Evolutionary conservation across 2,329 filamentous ascomycete genomes (phyloP).

Genomic region (Sclerotinia subarctica): DNA sequence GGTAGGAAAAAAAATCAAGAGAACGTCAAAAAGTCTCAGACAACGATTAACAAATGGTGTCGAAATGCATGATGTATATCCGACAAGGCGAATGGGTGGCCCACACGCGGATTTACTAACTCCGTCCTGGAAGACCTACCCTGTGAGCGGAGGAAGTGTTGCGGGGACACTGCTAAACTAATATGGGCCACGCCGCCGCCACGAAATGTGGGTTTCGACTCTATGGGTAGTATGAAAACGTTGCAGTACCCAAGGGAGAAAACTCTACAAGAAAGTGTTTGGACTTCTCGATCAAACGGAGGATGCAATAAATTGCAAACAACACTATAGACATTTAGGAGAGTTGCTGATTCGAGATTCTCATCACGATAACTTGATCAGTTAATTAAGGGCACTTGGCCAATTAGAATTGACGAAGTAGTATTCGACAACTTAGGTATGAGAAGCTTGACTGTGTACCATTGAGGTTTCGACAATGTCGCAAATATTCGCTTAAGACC

Average conservation of each 20-base stretch:
- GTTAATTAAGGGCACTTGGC: conserved; percentile 9
- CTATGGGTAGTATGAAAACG: conserved; percentile 14
- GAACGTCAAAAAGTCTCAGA: conserved; percentile 27
- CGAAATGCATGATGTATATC: conserved; percentile 37
- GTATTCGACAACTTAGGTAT: conserved; percentile 20
- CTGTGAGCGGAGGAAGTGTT: conserved; percentile 11
- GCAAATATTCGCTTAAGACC: conserved; percentile 35
- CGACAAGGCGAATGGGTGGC: conserved; percentile 24
- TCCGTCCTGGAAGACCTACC: conserved; percentile 26
- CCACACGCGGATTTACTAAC: conserved; percentile 32
- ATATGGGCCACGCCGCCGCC: conserved; percentile 22
- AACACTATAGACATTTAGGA: neutral
- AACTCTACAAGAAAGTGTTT: neutral
- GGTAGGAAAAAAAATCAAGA: conserved; percentile 29
- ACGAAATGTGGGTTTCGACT: conserved; percentile 29
- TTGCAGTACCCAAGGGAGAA: neutral
- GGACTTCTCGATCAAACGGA: neutral
- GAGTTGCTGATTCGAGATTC: neutral
- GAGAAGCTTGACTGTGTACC: conserved; percentile 33
- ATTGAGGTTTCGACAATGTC: conserved; percentile 36
- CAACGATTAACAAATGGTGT: conserved; percentile 28
- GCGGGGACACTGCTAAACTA: conserved; percentile 18
- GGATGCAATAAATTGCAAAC: conserved; percentile 15
- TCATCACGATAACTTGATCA: neutral
- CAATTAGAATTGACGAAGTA: conserved; percentile 19